Percentiles rank a stretch among this genome's conserved stretches.
phyloP scores from a whole-genome alignment of 306 rosid genomes.

The Quercus suber region DNA sequence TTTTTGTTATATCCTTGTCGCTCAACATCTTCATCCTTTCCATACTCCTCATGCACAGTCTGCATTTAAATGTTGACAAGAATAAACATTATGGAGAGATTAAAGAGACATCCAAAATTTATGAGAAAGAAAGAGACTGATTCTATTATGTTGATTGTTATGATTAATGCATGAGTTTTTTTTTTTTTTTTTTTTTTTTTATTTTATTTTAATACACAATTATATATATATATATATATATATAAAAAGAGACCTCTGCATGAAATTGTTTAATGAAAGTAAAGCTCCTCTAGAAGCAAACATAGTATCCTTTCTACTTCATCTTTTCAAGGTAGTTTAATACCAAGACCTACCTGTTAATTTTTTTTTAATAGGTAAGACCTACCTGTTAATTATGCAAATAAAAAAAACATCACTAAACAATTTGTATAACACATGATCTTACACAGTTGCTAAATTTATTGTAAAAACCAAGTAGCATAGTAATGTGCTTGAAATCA shows the following conservation, averaged over 20 bases:
- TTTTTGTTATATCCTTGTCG: slow-evolving; percentile 26
- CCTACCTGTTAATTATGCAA: no score
- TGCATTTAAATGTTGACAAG: neutral
- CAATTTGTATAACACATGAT: no score
- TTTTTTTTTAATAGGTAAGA: no score
- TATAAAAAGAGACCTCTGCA: neutral
- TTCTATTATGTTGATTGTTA: neutral
- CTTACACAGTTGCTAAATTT: no score
- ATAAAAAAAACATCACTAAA: no score
- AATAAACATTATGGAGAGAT: neutral
- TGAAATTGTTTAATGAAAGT: neutral
- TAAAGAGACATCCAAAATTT: neutral
- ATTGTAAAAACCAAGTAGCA: no score
- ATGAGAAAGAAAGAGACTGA: neutral
- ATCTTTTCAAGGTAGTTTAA: no score
- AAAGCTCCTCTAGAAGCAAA: neutral
- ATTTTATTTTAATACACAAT: no score
- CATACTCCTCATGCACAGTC: slow-evolving; percentile 16
- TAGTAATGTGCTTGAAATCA: no score
- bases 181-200: no score
- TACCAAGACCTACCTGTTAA: no score
- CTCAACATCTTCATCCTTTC: slow-evolving; percentile 19
- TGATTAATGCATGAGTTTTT: neutral
- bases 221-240: neutral
- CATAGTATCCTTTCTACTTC: neutral